Base-by-base conservation (phyloP, 2,329 filamentous ascomycete genomes). In the Penicillium frequentans region DNA sequence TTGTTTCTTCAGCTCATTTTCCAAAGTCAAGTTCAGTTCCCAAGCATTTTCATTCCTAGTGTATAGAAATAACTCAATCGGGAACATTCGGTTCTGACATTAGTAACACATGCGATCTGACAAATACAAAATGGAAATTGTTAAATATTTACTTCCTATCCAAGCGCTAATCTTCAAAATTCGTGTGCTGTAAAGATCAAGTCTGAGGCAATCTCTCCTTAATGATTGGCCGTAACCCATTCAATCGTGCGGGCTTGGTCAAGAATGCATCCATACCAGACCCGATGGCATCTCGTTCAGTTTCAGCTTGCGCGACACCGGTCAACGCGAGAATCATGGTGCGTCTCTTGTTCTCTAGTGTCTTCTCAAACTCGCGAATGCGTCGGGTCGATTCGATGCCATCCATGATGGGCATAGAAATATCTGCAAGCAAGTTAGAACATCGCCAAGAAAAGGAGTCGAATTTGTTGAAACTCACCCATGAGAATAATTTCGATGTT, bases 321-420 rank as follows among this genome's bases (percentile, higher is more conserved):
- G 56, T 58, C 16, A 58, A 14, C 3, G 56, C 56, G n/a, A 55
- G 29, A 8, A 53, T 54, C 27, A 26, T 10, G 24, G 31, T 46
- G 6, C 45, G 45, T 10, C 26, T 23, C 14, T 50, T 27, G 14
- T 29, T 16, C 16, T 50, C 16, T 8, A 57, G 19, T 5, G 45
- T 57, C 21, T 42, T 47, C 10, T 57, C 55, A 45, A 53, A 47
- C 9, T 50, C 45, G 10, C 72, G 66, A 43, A 74, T 73, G 29
- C 63, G 57, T 21, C 64, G 64, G 3, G 70, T 70, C 0, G 71
- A 57, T 35, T 68, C 68, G 5, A 74, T 58, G 7, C 72, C 72
- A 48, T 73, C 64, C 70, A 74, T 74, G 24, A 74, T 64, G 2
- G 72, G 72, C 72, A 74, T 74, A 8, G 68, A 70, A 47, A 74